Conservation (phyloP, 208 protist genomes). For the Porcisia hertigi region DNA sequence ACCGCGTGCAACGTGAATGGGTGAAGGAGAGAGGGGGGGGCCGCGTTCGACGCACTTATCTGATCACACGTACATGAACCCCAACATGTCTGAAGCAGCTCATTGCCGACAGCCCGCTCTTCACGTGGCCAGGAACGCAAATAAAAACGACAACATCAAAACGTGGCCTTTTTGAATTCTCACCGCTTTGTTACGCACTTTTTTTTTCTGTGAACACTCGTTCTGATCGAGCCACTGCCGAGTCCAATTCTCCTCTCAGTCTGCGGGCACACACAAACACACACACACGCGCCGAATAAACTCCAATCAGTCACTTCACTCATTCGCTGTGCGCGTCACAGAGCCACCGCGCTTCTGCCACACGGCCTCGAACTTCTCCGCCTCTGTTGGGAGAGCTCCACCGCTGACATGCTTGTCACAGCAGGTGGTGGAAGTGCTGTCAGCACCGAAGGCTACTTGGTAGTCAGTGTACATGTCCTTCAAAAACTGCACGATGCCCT, state of each 20-base stretch:
- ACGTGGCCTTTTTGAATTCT: no score
- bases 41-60: background rate
- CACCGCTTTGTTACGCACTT: background rate
- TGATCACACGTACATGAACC: background rate
- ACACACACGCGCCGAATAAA: background rate
- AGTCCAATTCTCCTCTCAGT: background rate
- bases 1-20: background rate
- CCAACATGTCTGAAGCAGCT: background rate
- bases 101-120: background rate
- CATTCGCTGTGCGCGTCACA: slow-evolving; percentile 18
- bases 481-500: slow-evolving; percentile 16
- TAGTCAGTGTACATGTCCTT: slow-evolving; percentile 36
- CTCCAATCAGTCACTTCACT: no score
- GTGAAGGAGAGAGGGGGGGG: no score
- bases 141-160: background rate
- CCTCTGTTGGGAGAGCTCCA: background rate
- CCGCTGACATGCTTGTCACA: background rate
- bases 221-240: background rate
- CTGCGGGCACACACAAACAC: background rate
- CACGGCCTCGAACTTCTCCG: slow-evolving; percentile 25
- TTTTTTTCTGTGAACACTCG: background rate
- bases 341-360: slow-evolving; percentile 31
- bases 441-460: slow-evolving; percentile 25
- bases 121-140: background rate
- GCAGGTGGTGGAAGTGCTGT: background rate